Percentiles rank a stretch among this genome's conserved stretches.
Conservation (phyloP, 1,284 basidiomycete species). For the Ustilago crameri region DNA sequence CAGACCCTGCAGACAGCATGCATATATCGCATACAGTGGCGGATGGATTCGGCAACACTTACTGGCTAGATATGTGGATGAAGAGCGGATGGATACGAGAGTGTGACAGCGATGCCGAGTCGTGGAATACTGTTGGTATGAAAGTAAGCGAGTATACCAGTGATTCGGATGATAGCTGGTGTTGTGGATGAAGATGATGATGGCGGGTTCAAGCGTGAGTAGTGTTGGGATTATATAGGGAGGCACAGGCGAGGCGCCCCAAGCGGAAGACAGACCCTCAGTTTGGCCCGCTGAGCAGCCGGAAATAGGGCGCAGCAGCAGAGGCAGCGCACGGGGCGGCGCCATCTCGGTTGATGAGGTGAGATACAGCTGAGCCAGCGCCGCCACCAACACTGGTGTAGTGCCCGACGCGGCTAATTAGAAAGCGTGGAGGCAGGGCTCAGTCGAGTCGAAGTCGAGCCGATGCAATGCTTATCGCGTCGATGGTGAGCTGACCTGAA, state of each 20-base stretch:
- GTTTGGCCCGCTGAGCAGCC: constrained; percentile 11
- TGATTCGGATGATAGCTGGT: constrained; percentile 10
- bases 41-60: constrained; percentile 38
- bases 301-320: not conserved
- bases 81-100: not conserved
- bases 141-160: constrained; percentile 3
- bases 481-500: not conserved
- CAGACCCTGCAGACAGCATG: constrained; percentile 35
- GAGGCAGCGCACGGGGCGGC: constrained; percentile 19
- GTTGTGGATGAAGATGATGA: constrained; percentile 4
- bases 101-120: not conserved
- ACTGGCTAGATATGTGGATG: constrained; percentile 15
- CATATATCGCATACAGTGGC: constrained; percentile 13
- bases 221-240: constrained; percentile 29
- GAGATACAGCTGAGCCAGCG: not conserved
- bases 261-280: constrained; percentile 1
- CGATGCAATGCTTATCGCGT: not conserved
- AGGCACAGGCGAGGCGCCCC: not conserved
- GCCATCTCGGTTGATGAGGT: not conserved
- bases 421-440: not conserved
- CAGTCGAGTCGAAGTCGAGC: not conserved
- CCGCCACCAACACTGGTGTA: constrained; percentile 1
- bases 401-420: not conserved
- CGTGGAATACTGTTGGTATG: not conserved
- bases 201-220: no score